Evolutionary conservation across 805 yeast species (phyloP).

Genomic region (Starmerella bombicola): DNA sequence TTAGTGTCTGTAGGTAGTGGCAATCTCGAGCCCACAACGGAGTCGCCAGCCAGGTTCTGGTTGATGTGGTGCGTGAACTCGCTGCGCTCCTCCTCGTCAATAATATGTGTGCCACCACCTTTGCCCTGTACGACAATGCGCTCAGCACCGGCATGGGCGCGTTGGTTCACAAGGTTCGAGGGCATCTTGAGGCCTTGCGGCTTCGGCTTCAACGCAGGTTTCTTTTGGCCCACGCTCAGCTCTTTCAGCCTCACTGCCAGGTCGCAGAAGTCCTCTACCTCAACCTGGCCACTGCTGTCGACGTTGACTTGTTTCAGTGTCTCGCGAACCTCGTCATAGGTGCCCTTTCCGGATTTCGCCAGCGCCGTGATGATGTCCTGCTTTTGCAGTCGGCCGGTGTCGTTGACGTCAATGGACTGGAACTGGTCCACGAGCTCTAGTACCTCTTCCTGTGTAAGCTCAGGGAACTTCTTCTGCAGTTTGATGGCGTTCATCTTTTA

Average conservation of each 20-base stretch:
- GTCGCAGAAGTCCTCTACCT: conserved; percentile 82
- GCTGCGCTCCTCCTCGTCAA: conserved; percentile 90
- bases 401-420: conserved; percentile 66
- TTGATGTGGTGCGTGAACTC: conserved; percentile 96
- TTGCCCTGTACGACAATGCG: conserved; percentile 75
- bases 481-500: conserved; percentile 54
- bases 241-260: conserved; percentile 72
- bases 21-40: conserved; percentile 66
- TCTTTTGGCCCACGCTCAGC: conserved; percentile 10
- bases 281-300: conserved; percentile 95
- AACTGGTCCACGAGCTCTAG: conserved; percentile 78
- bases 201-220: conserved; percentile 15
- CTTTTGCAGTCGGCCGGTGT: conserved; percentile 89
- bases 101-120: conserved; percentile 91
- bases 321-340: conserved; percentile 89
- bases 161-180: conserved; percentile 19
- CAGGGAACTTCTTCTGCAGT: conserved; percentile 71
- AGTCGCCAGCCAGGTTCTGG: conserved; percentile 77
- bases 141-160: conserved; percentile 24
- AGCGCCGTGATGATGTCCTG: conserved; percentile 77
- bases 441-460: conserved; percentile 72
- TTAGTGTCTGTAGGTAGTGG: conserved; percentile 91
- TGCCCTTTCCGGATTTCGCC: conserved; percentile 61
- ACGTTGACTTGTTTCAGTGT: conserved; percentile 81
- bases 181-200: conserved; percentile 23